Base-by-base conservation (phyloP, 129 eudicot species). In the Helianthus tuberosus region DNA sequence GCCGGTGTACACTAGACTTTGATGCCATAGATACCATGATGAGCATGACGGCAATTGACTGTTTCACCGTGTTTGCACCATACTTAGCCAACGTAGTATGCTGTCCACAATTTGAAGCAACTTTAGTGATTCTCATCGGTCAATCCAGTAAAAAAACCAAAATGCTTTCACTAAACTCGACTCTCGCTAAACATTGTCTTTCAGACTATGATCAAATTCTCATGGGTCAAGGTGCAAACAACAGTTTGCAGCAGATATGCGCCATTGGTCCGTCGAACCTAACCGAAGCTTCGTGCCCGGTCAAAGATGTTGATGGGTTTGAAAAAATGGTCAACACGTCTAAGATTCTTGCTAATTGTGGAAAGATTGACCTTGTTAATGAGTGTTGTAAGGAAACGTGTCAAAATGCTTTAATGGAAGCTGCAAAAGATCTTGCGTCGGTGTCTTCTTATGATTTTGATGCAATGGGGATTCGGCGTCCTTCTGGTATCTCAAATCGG, bases 311-410 rank as follows among this genome's bases (percentile, higher is more conserved):
- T 79, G 72, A 77, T n/a, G 87, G 81, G 68, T 85, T 94, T 68
- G 97, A 94, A 77, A 85, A 79, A 48, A 52, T 74, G 11, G 98
- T 94, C 54, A 89, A 94, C 46, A 71, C 93, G 16, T 86, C 98
- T 17, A 83, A 50, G 74, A 94, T 94, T 75, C 87, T 94, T 75
- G 75, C 84, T 53, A 82, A 88, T 62, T 94, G 98, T 67, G 87
- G 84, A 75, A 90, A 94, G 87, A 86, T 90, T 64, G 96, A 94
- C 71, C 79, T 67, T 27, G 98, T 94, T 65, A 90, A 86, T 58
- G 98, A 94, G 77, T 94, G 98, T 52, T 94, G 98, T 72, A 79
- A 85, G 62, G 97, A 94, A 81, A 83, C 88, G 53, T 94, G 98
- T 73, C 96, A 94, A 78, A 90, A 88, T 78, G 88, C 97, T 50